These are phyloP conservation scores for Metroxylon sagu DNA, from an alignment of 176 grass and related monocot genomes.

Conservation along the genomic window DNA sequence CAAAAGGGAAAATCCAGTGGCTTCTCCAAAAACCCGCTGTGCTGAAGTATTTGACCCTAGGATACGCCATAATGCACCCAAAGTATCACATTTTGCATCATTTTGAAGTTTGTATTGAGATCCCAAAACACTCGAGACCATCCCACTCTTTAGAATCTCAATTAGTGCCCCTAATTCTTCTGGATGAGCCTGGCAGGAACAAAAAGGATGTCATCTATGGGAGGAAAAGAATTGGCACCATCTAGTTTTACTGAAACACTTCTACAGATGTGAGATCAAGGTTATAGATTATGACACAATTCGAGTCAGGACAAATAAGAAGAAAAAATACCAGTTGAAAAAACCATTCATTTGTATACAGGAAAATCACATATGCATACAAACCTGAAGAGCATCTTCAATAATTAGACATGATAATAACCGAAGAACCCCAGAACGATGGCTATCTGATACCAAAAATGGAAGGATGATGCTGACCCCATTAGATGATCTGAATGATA, in stretches of 20 bases:
- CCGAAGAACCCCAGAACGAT: constrained; percentile 73
- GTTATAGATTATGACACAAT: no score
- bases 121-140: constrained; percentile 75
- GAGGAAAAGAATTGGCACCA: no score
- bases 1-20: constrained; percentile 95
- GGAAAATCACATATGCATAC: constrained; percentile 6
- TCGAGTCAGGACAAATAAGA: neutral
- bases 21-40: constrained; percentile 93
- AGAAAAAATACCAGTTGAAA: neutral
- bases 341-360: neutral
- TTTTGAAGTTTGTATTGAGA: constrained; percentile 86
- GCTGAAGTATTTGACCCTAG: constrained; percentile 78
- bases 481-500: constrained; percentile 78
- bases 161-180: constrained; percentile 88
- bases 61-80: constrained; percentile 92
- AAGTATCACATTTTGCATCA: constrained; percentile 87
- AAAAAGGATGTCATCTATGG: constrained; percentile 8
- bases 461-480: constrained; percentile 81
- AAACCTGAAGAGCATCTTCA: constrained; percentile 96
- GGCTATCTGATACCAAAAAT: constrained; percentile 72
- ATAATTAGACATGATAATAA: constrained; percentile 93
- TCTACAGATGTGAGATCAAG: no score
- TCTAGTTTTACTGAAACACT: no score
- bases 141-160: constrained; percentile 94
- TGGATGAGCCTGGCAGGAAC: constrained; percentile 73